A percentile compares a stretch with the other conserved stretches of the same genome.
These are phyloP conservation scores for Dictyostelium brefeldianum DNA, from an alignment of 78 protist species.

Conservation along the genomic window DNA sequence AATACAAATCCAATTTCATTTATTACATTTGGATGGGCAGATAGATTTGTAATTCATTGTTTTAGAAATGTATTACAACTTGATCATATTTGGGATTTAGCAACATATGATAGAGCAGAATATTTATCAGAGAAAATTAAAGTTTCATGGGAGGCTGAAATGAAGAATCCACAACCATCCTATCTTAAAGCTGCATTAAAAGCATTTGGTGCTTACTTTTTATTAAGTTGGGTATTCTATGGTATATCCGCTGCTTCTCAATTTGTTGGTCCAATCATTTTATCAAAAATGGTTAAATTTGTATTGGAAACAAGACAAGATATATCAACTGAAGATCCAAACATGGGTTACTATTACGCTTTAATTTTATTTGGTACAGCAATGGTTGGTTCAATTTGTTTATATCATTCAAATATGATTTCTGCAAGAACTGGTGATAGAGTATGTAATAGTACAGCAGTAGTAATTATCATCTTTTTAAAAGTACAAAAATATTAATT, in stretches of 20 bases:
- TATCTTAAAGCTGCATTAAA: conserved; percentile 48
- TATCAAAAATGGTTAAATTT: conserved; percentile 52
- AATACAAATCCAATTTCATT: conserved; percentile 13
- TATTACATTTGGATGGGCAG: conserved; percentile 58
- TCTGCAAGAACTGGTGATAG: conserved; percentile 70
- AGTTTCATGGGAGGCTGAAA: conserved; percentile 37
- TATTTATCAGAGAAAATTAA: conserved; percentile 1
- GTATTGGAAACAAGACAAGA: neutral
- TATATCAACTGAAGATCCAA: conserved; percentile 19
- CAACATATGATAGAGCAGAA: conserved; percentile 48
- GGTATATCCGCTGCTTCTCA: conserved; percentile 54
- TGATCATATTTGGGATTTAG: conserved; percentile 10
- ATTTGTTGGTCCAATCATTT: conserved; percentile 66
- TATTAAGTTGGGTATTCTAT: conserved; percentile 45
- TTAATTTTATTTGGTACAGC: conserved; percentile 54
- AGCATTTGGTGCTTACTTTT: conserved; percentile 53
- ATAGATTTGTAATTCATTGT: conserved; percentile 51
- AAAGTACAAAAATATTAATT: too few relatives aligned
- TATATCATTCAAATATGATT: conserved; percentile 65
- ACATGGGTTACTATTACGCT: conserved; percentile 79
- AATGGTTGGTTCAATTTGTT: conserved; percentile 77
- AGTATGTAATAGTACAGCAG: too few relatives aligned
- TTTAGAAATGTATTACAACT: conserved; percentile 53
- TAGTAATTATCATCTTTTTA: neutral
- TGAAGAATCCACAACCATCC: conserved; percentile 31